Conservation (phyloP, 2,329 filamentous ascomycete species). For the Cercospora canescens region DNA sequence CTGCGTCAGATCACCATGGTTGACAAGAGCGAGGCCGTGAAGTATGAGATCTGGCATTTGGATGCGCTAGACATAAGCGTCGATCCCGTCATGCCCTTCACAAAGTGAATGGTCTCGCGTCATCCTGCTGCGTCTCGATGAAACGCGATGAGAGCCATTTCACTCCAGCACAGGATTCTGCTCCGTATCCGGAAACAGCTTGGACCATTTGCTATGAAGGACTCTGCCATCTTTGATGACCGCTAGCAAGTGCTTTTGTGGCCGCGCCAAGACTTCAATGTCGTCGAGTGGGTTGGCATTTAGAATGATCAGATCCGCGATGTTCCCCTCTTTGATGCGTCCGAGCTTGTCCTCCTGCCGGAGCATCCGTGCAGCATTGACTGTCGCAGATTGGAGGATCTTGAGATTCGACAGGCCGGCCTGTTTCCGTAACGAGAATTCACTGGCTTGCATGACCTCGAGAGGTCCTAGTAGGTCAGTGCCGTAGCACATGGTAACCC, state of each 20-base stretch:
- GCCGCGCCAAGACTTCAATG: slow-evolving; percentile 51
- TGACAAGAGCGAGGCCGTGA: slow-evolving; percentile 38
- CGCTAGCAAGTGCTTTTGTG: slow-evolving; percentile 50
- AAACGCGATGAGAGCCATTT: background rate
- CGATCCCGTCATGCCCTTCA: slow-evolving; percentile 25
- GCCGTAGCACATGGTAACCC: slow-evolving; percentile 58
- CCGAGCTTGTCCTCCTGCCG: slow-evolving; percentile 50
- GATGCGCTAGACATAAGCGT: slow-evolving; percentile 38
- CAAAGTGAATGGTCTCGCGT: slow-evolving; percentile 5
- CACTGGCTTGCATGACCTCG: slow-evolving; percentile 49
- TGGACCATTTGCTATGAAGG: slow-evolving; percentile 38
- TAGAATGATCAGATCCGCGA: slow-evolving; percentile 56
- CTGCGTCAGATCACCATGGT: slow-evolving; percentile 35
- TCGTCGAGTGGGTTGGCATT: slow-evolving; percentile 58
- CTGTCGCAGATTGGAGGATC: slow-evolving; percentile 53
- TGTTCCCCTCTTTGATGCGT: slow-evolving; percentile 51
- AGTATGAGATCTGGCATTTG: slow-evolving; percentile 49
- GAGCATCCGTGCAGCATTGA: slow-evolving; percentile 55
- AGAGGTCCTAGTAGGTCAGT: slow-evolving; percentile 56
- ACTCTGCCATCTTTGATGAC: slow-evolving; percentile 59
- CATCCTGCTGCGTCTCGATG: background rate
- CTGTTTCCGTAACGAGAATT: slow-evolving; percentile 49
- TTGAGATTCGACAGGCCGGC: slow-evolving; percentile 45
- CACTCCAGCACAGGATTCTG: slow-evolving; percentile 20
- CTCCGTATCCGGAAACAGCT: slow-evolving; percentile 26